Conservation (phyloP, 768 basidiomycete species). For the Lepiota subincarnata region DNA sequence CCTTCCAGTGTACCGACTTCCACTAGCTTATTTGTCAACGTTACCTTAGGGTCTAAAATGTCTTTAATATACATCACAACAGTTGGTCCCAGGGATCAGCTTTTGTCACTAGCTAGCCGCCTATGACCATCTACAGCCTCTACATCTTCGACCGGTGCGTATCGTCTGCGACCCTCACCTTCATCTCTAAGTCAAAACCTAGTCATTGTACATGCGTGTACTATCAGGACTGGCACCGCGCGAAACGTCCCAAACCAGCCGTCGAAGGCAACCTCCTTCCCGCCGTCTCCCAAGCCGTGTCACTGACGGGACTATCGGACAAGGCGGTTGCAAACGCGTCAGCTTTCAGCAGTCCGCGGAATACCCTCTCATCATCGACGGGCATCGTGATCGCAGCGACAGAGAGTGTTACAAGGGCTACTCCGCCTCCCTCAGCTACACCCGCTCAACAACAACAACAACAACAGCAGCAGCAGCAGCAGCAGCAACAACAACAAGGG, state of each 20-base stretch:
- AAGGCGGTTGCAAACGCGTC: slow-evolving; percentile 31
- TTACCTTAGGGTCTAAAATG: slow-evolving; percentile 2
- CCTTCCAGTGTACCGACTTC: slow-evolving; percentile 70
- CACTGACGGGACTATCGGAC: slow-evolving; percentile 24
- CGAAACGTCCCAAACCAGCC: slow-evolving; percentile 68
- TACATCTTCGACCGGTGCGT: slow-evolving; percentile 90
- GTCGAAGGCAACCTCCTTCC: slow-evolving; percentile 70
- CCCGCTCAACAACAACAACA: slow-evolving; percentile 31
- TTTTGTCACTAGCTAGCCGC: not conserved
- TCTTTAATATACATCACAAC: not conserved
- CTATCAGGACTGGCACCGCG: slow-evolving; percentile 94
- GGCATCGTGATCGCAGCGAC: slow-evolving; percentile 66
- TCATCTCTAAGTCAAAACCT: slow-evolving; percentile 4
- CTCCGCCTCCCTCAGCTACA: slow-evolving; percentile 27
- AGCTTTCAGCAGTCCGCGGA: slow-evolving; percentile 53
- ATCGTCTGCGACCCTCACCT: not conserved
- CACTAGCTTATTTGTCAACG: slow-evolving; percentile 38
- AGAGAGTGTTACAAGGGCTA: slow-evolving; percentile 33
- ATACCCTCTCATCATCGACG: slow-evolving; percentile 59
- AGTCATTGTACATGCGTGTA: slow-evolving; percentile 93
- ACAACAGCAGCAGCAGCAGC: no score
- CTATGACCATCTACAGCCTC: slow-evolving; percentile 86
- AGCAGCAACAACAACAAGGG: slow-evolving; percentile 22
- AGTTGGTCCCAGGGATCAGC: not conserved
- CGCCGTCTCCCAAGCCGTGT: slow-evolving; percentile 72